These are phyloP conservation scores for Macrolepiota dolichaula DNA, from an alignment of 768 basidiomycete species.

Conservation along the genomic window DNA sequence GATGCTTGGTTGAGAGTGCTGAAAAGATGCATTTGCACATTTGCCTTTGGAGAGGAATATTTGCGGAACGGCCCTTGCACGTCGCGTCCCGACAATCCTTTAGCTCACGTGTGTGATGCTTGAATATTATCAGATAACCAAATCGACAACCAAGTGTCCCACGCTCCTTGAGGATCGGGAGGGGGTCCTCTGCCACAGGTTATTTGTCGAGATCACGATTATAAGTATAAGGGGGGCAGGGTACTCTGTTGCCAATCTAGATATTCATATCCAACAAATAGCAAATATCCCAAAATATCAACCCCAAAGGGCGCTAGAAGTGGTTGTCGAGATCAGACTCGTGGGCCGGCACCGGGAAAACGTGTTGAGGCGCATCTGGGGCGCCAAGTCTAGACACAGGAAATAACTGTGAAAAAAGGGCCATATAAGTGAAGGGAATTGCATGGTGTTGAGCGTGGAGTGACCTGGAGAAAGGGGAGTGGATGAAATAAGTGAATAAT, in stretches of 20 bases:
- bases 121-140: slow-evolving; percentile 2
- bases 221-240: too few species aligned
- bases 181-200: too few species aligned
- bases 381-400: neutral
- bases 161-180: too few species aligned
- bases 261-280: neutral
- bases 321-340: neutral
- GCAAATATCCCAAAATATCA: neutral
- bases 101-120: neutral
- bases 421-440: neutral
- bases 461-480: neutral
- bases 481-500: too few species aligned
- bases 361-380: neutral
- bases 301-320: neutral
- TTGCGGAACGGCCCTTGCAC: neutral
- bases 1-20: neutral
- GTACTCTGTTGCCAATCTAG: neutral
- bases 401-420: neutral
- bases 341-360: neutral
- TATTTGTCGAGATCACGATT: too few species aligned
- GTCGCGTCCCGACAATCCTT: neutral
- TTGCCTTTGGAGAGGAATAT: neutral
- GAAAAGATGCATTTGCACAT: slow-evolving; percentile 7
- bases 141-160: neutral
- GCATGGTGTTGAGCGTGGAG: neutral